Evolutionary conservation across 352 stramenopile genomes (phyloP).

Genomic region (Phytopythium chamaehyphon): DNA sequence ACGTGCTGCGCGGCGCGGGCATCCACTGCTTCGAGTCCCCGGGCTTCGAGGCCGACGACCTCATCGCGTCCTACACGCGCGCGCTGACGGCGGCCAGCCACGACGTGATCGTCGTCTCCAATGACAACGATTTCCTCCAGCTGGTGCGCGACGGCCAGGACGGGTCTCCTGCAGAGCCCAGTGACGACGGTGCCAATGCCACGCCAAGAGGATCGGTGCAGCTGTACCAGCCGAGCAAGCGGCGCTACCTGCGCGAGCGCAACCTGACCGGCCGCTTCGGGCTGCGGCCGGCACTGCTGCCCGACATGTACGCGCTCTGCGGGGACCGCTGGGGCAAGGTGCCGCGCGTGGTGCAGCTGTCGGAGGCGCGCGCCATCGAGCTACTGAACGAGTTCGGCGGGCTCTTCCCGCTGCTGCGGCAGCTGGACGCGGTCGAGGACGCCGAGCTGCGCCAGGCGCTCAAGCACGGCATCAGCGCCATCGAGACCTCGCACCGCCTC

Average conservation of each 20-base stretch:
- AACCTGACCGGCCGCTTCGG: slow-evolving; percentile 60
- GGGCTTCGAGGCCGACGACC: slow-evolving; percentile 58
- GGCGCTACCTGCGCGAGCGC: slow-evolving; percentile 59
- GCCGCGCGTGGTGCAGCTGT: slow-evolving; percentile 47
- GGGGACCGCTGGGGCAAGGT: slow-evolving; percentile 71
- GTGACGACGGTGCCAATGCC: neutral
- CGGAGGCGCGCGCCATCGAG: slow-evolving; percentile 49
- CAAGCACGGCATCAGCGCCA: slow-evolving; percentile 65
- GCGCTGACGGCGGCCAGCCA: slow-evolving; percentile 32
- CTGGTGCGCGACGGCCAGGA: slow-evolving; percentile 27
- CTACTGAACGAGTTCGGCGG: slow-evolving; percentile 60
- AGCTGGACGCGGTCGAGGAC: slow-evolving; percentile 61
- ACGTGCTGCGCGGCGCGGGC: slow-evolving; percentile 16
- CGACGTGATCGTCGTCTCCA: slow-evolving; percentile 62
- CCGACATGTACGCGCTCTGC: slow-evolving; percentile 61
- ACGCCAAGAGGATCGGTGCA: slow-evolving; percentile 23
- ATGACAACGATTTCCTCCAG: slow-evolving; percentile 73
- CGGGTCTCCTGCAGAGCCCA: neutral
- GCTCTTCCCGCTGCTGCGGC: slow-evolving; percentile 52
- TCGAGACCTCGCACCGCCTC: slow-evolving; percentile 77
- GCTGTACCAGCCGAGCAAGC: slow-evolving; percentile 73
- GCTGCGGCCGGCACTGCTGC: slow-evolving; percentile 39
- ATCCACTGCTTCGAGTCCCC: slow-evolving; percentile 51
- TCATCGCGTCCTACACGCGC: slow-evolving; percentile 60
- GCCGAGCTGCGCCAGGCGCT: slow-evolving; percentile 43